phyloP scores from a whole-genome alignment of 1,284 basidiomycete species.

The Ganoderma sp. region DNA sequence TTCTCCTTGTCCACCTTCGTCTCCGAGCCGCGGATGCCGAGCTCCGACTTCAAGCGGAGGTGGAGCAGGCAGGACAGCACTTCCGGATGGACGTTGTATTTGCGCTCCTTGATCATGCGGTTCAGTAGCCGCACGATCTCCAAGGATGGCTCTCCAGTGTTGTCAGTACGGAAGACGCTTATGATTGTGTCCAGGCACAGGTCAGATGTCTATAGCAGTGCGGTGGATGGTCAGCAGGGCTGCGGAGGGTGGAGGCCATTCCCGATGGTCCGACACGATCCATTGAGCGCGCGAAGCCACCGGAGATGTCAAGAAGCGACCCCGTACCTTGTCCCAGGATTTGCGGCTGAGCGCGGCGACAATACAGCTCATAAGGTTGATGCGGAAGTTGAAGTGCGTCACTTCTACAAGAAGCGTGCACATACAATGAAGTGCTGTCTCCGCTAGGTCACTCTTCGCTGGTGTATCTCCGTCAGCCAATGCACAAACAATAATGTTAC shows the following conservation, averaged over 20 bases:
- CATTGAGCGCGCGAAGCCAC: slow-evolving; percentile 11
- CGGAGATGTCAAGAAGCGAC: slow-evolving; percentile 1
- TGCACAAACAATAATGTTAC: slow-evolving; percentile 4
- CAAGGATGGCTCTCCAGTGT: slow-evolving; percentile 80
- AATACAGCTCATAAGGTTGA: slow-evolving; percentile 90
- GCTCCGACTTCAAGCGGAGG: slow-evolving; percentile 88
- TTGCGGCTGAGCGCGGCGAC: slow-evolving; percentile 85
- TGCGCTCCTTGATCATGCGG: slow-evolving; percentile 95
- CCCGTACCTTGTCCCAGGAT: slow-evolving; percentile 82
- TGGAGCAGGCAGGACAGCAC: slow-evolving; percentile 87
- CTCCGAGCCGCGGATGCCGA: slow-evolving; percentile 79
- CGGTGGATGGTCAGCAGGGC: slow-evolving; percentile 12
- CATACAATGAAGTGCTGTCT: slow-evolving; percentile 82
- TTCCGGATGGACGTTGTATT: slow-evolving; percentile 89
- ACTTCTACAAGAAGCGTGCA: slow-evolving; percentile 84
- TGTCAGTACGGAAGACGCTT: slow-evolving; percentile 82
- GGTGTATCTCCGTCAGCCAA: slow-evolving; percentile 32
- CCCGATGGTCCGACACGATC: slow-evolving; percentile 17
- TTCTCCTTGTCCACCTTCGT: slow-evolving; percentile 64
- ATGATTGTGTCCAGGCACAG: slow-evolving; percentile 84
- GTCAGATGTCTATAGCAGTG: slow-evolving; percentile 66
- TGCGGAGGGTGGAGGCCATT: neutral
- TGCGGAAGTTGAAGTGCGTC: slow-evolving; percentile 97
- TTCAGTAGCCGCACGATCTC: slow-evolving; percentile 92
- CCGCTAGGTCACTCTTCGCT: slow-evolving; percentile 78